These are phyloP conservation scores for Solanum arcanum DNA, from an alignment of 257 asterid species.

Conservation along the genomic window DNA sequence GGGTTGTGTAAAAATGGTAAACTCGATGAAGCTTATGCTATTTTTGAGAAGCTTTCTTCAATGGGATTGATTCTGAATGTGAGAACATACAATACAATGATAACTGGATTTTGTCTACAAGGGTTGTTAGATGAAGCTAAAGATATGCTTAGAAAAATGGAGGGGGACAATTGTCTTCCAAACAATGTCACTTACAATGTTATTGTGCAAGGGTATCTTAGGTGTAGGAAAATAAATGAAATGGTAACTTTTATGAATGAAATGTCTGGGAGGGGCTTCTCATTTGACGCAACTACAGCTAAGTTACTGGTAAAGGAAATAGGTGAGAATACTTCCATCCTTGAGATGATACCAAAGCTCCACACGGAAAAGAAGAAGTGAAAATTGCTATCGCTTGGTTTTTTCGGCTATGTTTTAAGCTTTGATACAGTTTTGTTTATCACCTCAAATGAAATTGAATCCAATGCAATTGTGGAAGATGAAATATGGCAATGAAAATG, in stretches of 20 bases:
- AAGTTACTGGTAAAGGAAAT: background rate
- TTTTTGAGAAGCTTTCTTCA: background rate
- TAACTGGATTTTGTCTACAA: background rate
- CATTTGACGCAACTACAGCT: background rate
- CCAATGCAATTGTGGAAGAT: background rate
- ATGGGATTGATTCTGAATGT: background rate
- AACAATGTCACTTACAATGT: background rate
- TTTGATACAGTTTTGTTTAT: background rate
- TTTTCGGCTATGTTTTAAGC: background rate
- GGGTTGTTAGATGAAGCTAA: background rate
- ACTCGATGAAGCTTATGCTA: background rate
- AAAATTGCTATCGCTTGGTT: background rate
- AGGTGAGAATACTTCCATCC: background rate
- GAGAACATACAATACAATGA: background rate
- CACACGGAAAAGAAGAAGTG: background rate
- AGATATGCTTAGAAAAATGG: background rate
- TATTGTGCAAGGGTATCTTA: background rate
- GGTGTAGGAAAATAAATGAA: background rate
- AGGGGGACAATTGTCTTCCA: background rate
- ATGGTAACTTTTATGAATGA: background rate
- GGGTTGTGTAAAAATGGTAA: background rate
- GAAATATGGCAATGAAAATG: background rate
- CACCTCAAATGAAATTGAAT: background rate
- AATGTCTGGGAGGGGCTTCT: background rate
- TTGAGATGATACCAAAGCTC: background rate